Evolutionary conservation across 2,329 filamentous ascomycete species (phyloP), one percentile per base, ranked within the genome.

Genomic region (Colletotrichum lupini): DNA sequence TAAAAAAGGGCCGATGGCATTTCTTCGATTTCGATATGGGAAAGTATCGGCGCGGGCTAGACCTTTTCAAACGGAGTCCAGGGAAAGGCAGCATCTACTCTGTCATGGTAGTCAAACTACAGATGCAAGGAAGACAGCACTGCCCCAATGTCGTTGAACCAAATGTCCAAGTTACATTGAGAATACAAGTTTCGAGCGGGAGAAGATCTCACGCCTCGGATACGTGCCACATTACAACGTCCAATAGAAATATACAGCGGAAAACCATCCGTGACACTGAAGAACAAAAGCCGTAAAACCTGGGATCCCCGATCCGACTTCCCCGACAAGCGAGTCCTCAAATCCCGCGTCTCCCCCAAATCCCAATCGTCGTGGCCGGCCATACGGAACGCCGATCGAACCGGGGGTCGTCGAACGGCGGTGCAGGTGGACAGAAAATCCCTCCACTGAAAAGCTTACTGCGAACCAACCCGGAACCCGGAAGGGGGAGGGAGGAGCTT

Each of bases 331-430:
- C 46, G n/a, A 53, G 7, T n/a, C 32, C 57, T 59, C 37, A 16
- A 35, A 37, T 24, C 68, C 49, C 9, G 52, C 53, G 32, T 55
- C 55, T 30, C 46, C 19, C 46, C 32, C 14, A 22, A 58, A 52
- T 9, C 30, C 24, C 42, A 49, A 12, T 61, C 70, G 67, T 55
- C 60, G 56, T 70, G 70, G 56, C 67, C 60, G 70, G 70, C 66
- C 60, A 60, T 69, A 69, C 60, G 60, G 66, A 65, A 61, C 60
- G 66, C 55, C 60, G 70, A 73, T 73, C 66, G 67, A 37, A 46
- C 65, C 55, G 70, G 28, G 35, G 58, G 63, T 70, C 46, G 59
- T 65, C 59, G 53, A 37, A 57, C 52, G 60, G 49, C 42, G 42
- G 19, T 42, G 52, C 37, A 35, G 19, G 26, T 12, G 30, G 37